Conservation (phyloP, 164 flowering plant species). For the Nelumbo lutea region DNA sequence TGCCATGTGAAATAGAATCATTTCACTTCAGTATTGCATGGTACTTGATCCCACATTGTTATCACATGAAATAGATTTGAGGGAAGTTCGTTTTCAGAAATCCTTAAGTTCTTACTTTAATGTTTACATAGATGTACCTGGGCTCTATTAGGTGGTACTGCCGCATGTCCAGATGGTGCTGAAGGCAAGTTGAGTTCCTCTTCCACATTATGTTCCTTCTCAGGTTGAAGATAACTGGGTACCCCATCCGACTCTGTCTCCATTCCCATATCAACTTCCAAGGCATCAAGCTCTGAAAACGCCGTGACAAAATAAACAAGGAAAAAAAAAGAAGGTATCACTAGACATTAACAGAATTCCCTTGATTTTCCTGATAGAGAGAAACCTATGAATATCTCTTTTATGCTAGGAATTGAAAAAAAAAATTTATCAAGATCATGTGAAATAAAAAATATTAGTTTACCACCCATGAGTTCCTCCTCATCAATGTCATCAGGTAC, state of each 20-base stretch:
- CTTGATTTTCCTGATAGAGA: not conserved
- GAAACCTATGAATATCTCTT: not conserved
- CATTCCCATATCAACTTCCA: conserved; percentile 94
- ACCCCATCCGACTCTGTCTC: conserved; percentile 77
- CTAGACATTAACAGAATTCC: not conserved
- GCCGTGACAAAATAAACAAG: conserved; percentile 1
- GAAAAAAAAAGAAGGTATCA: not conserved
- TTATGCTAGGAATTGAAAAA: not conserved
- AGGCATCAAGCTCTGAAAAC: conserved; percentile 86
- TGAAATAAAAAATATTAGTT: conserved; percentile 15
- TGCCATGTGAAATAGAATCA: too few species aligned
- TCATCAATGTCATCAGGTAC: conserved; percentile 98
- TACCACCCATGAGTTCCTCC: conserved; percentile 97
- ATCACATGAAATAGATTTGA: too few species aligned
- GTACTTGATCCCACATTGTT: too few species aligned
- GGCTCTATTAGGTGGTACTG: conserved; percentile 49
- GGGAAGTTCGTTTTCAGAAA: too few species aligned
- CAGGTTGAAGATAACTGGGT: conserved; percentile 90
- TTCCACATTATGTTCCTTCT: conserved; percentile 67
- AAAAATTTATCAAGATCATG: not conserved
- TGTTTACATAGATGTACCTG: conserved; percentile 39
- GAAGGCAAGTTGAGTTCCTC: conserved; percentile 83
- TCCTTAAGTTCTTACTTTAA: too few species aligned
- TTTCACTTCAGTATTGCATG: too few species aligned
- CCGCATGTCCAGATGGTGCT: conserved; percentile 70